Conservation (phyloP, 169 alveolate species). For the Toxoplasma gondii region DNA sequence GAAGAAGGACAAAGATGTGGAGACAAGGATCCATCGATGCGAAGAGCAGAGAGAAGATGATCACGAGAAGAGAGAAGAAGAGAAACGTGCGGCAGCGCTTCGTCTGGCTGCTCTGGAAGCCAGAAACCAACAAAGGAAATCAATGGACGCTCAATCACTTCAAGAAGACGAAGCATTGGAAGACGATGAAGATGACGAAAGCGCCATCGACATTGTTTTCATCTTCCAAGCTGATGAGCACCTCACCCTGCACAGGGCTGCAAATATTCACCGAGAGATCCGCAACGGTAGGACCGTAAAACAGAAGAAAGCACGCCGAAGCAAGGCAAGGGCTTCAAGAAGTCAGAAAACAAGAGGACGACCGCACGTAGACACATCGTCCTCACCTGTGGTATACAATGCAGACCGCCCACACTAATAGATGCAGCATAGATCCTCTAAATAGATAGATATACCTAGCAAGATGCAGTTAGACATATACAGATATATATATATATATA, state of each 20-base stretch:
- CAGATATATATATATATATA: neutral
- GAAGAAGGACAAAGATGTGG: neutral
- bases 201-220: slow-evolving; percentile 1
- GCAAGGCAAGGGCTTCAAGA: neutral
- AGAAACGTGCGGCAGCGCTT: neutral
- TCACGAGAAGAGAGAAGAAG: neutral
- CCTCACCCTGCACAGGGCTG: neutral
- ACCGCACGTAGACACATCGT: neutral
- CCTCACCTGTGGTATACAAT: no score
- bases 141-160: neutral
- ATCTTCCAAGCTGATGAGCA: neutral
- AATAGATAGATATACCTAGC: no score
- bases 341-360: neutral
- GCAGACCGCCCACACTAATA: no score
- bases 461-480: no score
- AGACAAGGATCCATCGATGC: neutral
- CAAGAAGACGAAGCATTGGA: neutral
- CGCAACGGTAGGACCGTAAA: neutral
- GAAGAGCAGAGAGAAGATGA: neutral
- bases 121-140: neutral
- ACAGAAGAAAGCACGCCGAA: neutral
- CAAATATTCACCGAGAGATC: neutral
- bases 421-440: no score
- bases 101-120: neutral
- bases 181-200: neutral